Evolutionary conservation across 371 early-diverging fungal genomes (phyloP).

Genomic region (Mucor indicus): DNA sequence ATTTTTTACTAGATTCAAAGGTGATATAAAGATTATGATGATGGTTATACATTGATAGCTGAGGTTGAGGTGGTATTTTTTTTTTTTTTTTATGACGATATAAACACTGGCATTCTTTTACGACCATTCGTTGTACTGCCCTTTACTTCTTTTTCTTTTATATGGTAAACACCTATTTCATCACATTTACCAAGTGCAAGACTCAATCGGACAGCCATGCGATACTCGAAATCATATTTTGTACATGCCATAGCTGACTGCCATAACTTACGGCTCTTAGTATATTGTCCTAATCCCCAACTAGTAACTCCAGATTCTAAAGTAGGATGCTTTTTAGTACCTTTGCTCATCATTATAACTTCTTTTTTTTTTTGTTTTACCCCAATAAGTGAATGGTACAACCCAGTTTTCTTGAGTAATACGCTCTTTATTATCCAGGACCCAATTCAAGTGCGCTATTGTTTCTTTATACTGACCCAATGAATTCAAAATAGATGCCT

Average conservation of each 20-base stretch:
- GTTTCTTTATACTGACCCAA: slow-evolving; percentile 37
- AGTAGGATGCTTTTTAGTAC: too few relatives aligned
- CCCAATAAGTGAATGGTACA: slow-evolving; percentile 66
- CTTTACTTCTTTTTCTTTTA: slow-evolving; percentile 24
- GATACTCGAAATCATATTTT: slow-evolving; percentile 64
- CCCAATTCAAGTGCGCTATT: slow-evolving; percentile 56
- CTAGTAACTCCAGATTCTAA: slow-evolving; percentile 61
- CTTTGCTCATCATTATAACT: too few relatives aligned
- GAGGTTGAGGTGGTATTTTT: too few relatives aligned
- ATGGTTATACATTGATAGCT: too few relatives aligned
- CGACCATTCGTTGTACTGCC: slow-evolving; percentile 37
- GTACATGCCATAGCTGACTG: slow-evolving; percentile 50
- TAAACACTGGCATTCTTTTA: slow-evolving; percentile 39
- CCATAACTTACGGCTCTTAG: slow-evolving; percentile 51
- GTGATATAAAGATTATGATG: too few relatives aligned
- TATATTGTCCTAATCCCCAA: slow-evolving; percentile 46
- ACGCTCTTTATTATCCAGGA: slow-evolving; percentile 49
- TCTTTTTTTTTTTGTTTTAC: too few relatives aligned
- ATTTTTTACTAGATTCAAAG: too few relatives aligned
- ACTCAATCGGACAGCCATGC: slow-evolving; percentile 48
- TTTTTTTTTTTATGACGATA: not conserved
- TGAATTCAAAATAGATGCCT: slow-evolving; percentile 43
- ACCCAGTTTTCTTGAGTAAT: slow-evolving; percentile 57
- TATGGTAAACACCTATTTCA: slow-evolving; percentile 32
- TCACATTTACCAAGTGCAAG: slow-evolving; percentile 42